Evolutionary conservation across 1,284 basidiomycete genomes (phyloP).

Genomic region (Heterobasidion occidentale): DNA sequence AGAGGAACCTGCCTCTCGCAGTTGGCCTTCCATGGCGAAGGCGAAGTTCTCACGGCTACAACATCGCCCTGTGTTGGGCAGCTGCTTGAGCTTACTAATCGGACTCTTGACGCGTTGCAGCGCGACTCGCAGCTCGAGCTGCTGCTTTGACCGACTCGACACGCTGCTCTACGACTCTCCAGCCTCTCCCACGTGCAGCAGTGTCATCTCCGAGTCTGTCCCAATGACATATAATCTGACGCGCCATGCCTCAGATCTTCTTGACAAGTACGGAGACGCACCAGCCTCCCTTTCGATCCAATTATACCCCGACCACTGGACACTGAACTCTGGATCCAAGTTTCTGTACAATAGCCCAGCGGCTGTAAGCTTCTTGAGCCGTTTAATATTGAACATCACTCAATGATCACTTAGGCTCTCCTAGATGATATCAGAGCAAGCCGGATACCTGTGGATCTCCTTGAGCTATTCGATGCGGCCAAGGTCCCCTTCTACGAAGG

Average conservation of each 20-base stretch:
- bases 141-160: no score
- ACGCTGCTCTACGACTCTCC: background rate
- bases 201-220: background rate
- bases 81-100: background rate
- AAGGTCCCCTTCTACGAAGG: constrained; percentile 75
- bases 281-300: constrained; percentile 70
- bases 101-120: no score
- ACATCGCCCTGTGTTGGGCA: background rate
- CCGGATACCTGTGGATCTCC: constrained; percentile 74
- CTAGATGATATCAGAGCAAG: constrained; percentile 73
- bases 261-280: constrained; percentile 45
- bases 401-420: constrained; percentile 39
- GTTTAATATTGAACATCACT: no score
- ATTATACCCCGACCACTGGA: constrained; percentile 71
- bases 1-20: constrained; percentile 42
- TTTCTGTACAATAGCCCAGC: constrained; percentile 73
- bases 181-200: background rate
- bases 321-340: constrained; percentile 67
- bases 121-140: no score
- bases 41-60: background rate
- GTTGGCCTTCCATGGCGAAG: constrained; percentile 42
- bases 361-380: constrained; percentile 34
- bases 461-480: constrained; percentile 65
- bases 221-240: constrained; percentile 61
- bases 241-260: constrained; percentile 48